These are phyloP conservation scores for Ophiognomonia clavigignenti-juglandacearum DNA, from an alignment of 2,329 filamentous ascomycete genomes.

Conservation along the genomic window DNA sequence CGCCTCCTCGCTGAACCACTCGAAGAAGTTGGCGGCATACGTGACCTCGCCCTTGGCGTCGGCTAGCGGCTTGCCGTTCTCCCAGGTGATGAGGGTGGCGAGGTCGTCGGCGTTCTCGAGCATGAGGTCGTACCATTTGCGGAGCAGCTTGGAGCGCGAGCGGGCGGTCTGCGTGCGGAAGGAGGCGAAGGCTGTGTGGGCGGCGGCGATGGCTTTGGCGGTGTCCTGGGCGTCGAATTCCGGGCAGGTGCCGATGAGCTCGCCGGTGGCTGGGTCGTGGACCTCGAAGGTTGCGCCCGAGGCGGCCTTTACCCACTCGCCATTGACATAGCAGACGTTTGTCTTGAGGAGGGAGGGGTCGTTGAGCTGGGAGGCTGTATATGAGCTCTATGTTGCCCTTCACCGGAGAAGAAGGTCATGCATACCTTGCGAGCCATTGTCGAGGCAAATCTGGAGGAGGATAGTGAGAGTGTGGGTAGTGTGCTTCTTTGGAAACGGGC, in stretches of 20 bases:
- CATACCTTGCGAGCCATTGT: constrained; percentile 43
- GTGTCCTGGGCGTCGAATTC: constrained; percentile 79
- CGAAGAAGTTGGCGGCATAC: constrained; percentile 71
- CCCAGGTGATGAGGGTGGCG: constrained; percentile 78
- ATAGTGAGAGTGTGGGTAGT: constrained; percentile 18
- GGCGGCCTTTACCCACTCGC: constrained; percentile 80
- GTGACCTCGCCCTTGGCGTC: constrained; percentile 68
- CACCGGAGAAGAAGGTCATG: constrained; percentile 28
- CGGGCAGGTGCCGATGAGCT: constrained; percentile 75
- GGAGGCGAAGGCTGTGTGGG: constrained; percentile 65
- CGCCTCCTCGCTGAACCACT: constrained; percentile 80
- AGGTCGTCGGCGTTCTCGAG: constrained; percentile 75
- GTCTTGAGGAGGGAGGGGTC: constrained; percentile 80
- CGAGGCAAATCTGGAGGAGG: constrained; percentile 30
- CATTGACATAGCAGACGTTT: constrained; percentile 80
- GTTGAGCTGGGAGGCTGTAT: constrained; percentile 55
- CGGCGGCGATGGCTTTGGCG: constrained; percentile 75
- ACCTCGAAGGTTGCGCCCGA: constrained; percentile 93
- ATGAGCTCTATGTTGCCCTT: too few relatives aligned
- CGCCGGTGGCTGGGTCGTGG: constrained; percentile 75
- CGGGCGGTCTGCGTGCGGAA: constrained; percentile 71
- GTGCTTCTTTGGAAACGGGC: constrained; percentile 25
- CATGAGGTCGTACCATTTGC: constrained; percentile 79
- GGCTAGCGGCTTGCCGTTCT: constrained; percentile 80
- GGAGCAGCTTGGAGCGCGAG: constrained; percentile 67